Conservation (phyloP, 768 basidiomycete species). For the Rickenella mellea region DNA sequence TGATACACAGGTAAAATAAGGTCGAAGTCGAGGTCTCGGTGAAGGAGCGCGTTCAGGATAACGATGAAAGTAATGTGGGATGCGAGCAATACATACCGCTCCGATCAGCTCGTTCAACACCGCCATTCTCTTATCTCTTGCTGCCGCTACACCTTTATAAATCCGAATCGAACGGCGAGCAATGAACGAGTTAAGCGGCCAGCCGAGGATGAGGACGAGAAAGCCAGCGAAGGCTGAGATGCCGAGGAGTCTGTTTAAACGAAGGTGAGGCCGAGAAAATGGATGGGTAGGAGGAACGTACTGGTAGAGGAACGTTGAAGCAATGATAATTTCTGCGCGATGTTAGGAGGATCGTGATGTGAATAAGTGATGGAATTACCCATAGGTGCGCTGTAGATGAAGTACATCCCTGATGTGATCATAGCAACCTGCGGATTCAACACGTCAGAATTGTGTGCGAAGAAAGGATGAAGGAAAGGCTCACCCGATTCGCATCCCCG, state of each 20-base stretch:
- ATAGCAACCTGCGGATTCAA: constrained; percentile 30
- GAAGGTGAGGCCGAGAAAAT: not conserved
- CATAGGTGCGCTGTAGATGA: constrained; percentile 41
- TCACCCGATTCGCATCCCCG: constrained; percentile 55
- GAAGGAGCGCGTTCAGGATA: not conserved
- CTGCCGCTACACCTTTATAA: constrained; percentile 47
- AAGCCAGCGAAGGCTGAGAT: constrained; percentile 71
- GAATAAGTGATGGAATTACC: constrained; percentile 24
- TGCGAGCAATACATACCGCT: constrained; percentile 30
- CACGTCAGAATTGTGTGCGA: not conserved
- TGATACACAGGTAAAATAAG: not conserved
- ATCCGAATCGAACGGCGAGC: constrained; percentile 51
- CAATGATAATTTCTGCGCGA: constrained; percentile 55
- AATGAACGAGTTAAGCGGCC: constrained; percentile 64
- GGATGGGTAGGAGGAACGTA: constrained; percentile 19
- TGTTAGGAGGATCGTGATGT: not conserved
- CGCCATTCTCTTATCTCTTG: constrained; percentile 69
- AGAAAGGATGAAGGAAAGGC: constrained; percentile 6
- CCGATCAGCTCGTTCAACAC: constrained; percentile 72
- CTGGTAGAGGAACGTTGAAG: constrained; percentile 69
- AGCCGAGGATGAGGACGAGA: constrained; percentile 51
- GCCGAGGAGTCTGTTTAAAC: constrained; percentile 42
- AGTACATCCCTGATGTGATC: constrained; percentile 47
- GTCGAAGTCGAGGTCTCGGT: not conserved
- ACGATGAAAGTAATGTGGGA: not conserved